Evolutionary conservation across 164 flowering plant species (phyloP), one percentile per base, ranked within the genome.

Genomic region (Nelumbo lutea): DNA sequence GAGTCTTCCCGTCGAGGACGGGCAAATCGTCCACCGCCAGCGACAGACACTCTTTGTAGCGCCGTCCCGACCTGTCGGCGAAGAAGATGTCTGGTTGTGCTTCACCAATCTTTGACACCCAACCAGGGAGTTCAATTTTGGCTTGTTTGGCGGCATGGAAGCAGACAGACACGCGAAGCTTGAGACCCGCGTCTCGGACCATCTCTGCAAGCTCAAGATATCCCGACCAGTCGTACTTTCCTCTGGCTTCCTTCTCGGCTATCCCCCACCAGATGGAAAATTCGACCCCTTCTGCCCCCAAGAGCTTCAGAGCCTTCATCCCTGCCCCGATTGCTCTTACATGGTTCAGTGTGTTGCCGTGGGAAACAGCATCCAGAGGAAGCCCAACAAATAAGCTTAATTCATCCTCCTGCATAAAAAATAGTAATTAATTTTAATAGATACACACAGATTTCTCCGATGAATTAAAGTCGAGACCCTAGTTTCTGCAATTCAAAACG

Each of bases 281-380:
- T 76, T 89, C 96, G 50, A 95, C 94, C n/a, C 99, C 99, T 65
- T 89, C 92, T 47, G 90, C 90, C 0, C 97, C 99, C 72, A 95
- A 77, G 6, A 95, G 83, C 78, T 92, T 95, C 85, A 95, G 68
- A 6, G 97, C 97, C 75, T 82, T 92, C 8, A 95, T 69, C 1
- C 99, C 97, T 0, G 83, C 92, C 11, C 80, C 80, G 39, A 95
- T 86, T 4, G 99, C 99, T 76, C 77, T 87, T 1, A 77, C 79
- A 69, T 88, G 90, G 75, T 84, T 88, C 65, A 89, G 63, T 13
- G 81, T 55, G 53, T 83, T 79, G 81, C 86, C 77, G 56, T 71
- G 84, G 0, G 97, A 91, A 55, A 91, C 85, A 0, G 83, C 70
- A 78, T 90, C 97, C 59, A 89, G 67, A 6, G 99, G 99, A 62